phyloP scores from a whole-genome alignment of 208 protist genomes.

The Sergeia podlipaevii region DNA sequence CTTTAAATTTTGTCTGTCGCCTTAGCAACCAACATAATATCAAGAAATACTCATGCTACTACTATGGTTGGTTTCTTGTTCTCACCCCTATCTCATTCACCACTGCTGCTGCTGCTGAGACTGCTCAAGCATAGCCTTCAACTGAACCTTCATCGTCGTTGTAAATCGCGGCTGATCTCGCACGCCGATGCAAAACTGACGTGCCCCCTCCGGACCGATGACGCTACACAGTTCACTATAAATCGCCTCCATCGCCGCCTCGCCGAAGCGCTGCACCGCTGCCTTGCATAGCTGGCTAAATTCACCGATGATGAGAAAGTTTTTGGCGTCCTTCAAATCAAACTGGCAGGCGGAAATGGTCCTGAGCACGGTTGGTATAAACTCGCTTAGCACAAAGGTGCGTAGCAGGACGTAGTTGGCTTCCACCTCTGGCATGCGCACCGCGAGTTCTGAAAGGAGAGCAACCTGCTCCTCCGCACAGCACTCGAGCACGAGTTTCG shows the following conservation, averaged over 20 bases:
- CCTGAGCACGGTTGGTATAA: constrained; percentile 13
- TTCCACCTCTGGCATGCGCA: neutral
- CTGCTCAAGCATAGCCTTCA: constrained; percentile 41
- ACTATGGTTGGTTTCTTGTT: neutral
- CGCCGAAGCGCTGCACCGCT: constrained; percentile 21
- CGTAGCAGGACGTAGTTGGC: neutral
- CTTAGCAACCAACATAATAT: constrained; percentile 1
- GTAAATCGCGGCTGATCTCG: constrained; percentile 48
- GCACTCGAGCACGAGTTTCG: constrained; percentile 32
- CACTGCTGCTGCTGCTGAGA: neutral
- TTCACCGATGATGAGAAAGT: constrained; percentile 52
- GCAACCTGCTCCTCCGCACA: constrained; percentile 9
- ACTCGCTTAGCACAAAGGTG: constrained; percentile 18
- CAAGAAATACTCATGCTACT: constrained; percentile 7
- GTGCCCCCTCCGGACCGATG: constrained; percentile 5
- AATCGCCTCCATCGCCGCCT: constrained; percentile 38
- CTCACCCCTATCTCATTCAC: constrained; percentile 1
- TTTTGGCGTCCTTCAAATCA: constrained; percentile 73
- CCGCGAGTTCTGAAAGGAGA: neutral
- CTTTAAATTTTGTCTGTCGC: no score
- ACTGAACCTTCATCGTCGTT: constrained; percentile 43
- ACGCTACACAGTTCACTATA: constrained; percentile 35
- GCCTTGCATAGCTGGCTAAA: constrained; percentile 32
- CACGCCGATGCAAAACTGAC: constrained; percentile 40
- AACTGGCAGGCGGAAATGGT: constrained; percentile 22